Conservation (phyloP, 2,329 filamentous ascomycete genomes). For the Hypoxylon rubiginosum region DNA sequence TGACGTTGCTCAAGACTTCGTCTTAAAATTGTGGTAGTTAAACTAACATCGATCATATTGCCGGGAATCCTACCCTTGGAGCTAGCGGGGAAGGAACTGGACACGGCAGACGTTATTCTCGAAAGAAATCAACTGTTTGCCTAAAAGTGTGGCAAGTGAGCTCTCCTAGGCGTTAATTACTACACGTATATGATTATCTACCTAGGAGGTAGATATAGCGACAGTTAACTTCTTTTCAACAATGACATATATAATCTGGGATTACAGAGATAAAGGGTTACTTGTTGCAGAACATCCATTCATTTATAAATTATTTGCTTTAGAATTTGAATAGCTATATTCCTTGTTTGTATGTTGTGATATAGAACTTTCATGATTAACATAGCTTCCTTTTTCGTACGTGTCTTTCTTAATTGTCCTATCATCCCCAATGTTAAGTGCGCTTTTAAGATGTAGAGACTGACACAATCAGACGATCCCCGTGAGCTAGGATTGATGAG, state of each 20-base stretch:
- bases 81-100: not conserved
- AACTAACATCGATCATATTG: no score
- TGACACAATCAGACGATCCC: no score
- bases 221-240: not conserved
- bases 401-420: not conserved
- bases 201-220: not conserved
- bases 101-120: not conserved
- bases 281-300: not conserved
- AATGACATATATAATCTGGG: not conserved
- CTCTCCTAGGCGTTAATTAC: no score
- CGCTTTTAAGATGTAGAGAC: no score
- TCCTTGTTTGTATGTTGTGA: not conserved
- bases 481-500: no score
- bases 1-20: no score
- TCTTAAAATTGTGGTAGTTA: no score
- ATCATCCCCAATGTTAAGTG: no score
- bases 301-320: not conserved
- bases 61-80: conserved; percentile 9
- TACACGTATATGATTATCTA: no score
- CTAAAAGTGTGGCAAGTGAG: no score
- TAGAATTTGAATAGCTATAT: not conserved
- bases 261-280: not conserved
- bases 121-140: not conserved
- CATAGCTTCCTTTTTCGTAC: not conserved
- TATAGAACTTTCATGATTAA: not conserved